Conservation (phyloP, 148 eudicot species). For the Suaeda aralocaspica region DNA sequence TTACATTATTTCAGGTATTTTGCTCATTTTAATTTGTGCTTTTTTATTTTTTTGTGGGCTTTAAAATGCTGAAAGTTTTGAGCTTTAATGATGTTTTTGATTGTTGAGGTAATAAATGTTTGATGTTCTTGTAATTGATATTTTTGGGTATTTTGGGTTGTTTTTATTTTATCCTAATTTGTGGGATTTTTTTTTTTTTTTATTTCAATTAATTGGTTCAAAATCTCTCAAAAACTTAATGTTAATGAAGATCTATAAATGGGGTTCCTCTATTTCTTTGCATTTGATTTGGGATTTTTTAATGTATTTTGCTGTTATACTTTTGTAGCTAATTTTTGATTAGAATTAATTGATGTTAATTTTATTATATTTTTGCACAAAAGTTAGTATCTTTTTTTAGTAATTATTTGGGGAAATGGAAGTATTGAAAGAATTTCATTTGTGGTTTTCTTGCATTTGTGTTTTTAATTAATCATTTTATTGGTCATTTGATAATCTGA, state of each 20-base stretch:
- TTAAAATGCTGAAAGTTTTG: background rate
- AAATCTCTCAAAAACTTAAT: background rate
- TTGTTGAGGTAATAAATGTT: constrained; percentile 5
- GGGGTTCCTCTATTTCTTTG: background rate
- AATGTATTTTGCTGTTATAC: background rate
- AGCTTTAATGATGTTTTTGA: constrained; percentile 9
- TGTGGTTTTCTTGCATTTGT: constrained; percentile 1
- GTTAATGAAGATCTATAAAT: constrained; percentile 25
- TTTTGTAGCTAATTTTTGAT: background rate
- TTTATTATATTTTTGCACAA: background rate
- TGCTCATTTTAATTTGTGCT: background rate
- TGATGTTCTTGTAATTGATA: background rate
- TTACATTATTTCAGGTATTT: constrained; percentile 7
- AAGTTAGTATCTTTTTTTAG: no score
- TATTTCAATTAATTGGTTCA: background rate
- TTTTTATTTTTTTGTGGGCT: constrained; percentile 7
- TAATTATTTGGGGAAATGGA: no score
- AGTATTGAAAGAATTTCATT: background rate
- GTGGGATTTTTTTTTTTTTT: no score
- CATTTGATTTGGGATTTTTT: background rate
- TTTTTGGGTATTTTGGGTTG: background rate
- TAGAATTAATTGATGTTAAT: background rate
- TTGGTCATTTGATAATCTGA: background rate
- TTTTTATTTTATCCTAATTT: background rate
- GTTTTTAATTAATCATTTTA: constrained; percentile 10